These are phyloP conservation scores for Talaromyces sp. DNA, from an alignment of 2,329 filamentous ascomycete genomes.

Conservation along the genomic window DNA sequence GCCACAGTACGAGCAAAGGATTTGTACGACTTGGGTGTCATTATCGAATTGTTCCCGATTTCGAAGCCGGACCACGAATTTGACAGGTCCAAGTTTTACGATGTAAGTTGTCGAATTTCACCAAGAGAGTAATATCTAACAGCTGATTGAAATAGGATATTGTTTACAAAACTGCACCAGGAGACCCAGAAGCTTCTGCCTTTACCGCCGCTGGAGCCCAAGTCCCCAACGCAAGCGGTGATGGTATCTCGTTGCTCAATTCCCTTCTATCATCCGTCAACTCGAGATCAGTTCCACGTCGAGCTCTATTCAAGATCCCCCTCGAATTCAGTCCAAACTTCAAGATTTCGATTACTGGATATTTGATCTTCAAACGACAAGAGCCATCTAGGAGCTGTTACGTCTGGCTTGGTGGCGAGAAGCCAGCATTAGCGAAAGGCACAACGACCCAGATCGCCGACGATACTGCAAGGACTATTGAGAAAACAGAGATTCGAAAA, in stretches of 20 bases:
- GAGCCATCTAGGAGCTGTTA: conserved; percentile 78
- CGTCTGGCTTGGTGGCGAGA: conserved; percentile 84
- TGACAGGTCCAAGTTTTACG: conserved; percentile 83
- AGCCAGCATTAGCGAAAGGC: conserved; percentile 72
- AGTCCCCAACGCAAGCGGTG: conserved; percentile 55
- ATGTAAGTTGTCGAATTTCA: conserved; percentile 56
- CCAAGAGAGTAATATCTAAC: neutral
- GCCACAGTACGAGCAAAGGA: conserved; percentile 89
- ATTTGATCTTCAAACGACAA: conserved; percentile 83
- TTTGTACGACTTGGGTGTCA: conserved; percentile 87
- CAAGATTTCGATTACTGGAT: conserved; percentile 88
- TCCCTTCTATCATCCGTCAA: conserved; percentile 84
- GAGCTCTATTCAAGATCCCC: conserved; percentile 81
- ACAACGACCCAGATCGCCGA: conserved; percentile 74
- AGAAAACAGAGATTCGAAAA: conserved; percentile 80
- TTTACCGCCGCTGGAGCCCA: conserved; percentile 56
- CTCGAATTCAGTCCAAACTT: conserved; percentile 84
- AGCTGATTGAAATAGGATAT: conserved; percentile 65
- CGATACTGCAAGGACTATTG: conserved; percentile 72
- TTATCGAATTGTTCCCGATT: conserved; percentile 91
- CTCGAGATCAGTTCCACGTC: conserved; percentile 81
- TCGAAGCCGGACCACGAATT: conserved; percentile 69
- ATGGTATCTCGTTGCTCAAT: conserved; percentile 75
- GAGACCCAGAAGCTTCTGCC: conserved; percentile 66
- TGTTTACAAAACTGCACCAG: conserved; percentile 72